phyloP scores from a whole-genome alignment of 1,284 basidiomycete species.

The Prillingera fragicola region DNA sequence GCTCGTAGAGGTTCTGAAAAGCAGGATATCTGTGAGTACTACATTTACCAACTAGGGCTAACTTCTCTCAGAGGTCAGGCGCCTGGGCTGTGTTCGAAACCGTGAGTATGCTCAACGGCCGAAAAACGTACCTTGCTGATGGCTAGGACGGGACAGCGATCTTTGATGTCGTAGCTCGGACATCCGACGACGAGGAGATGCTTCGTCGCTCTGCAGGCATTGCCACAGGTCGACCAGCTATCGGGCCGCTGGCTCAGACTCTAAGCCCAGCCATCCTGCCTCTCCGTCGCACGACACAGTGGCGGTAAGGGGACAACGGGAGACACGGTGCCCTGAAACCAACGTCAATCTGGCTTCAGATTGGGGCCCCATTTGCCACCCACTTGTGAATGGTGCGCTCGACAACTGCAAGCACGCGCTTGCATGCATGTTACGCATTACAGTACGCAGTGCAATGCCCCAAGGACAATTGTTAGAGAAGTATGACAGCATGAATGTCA shows the following conservation, averaged over 20 bases:
- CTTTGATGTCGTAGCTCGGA: slow-evolving; percentile 32
- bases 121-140: not conserved
- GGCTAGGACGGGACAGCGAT: slow-evolving; percentile 34
- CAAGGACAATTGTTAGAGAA: not conserved
- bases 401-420: not conserved
- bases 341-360: too few species aligned
- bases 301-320: not conserved
- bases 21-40: slow-evolving; percentile 33
- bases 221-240: slow-evolving; percentile 26
- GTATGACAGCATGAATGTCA: too few species aligned
- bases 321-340: not conserved
- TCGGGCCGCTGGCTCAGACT: slow-evolving; percentile 30
- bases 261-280: slow-evolving; percentile 22
- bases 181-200: slow-evolving; percentile 29
- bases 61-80: slow-evolving; percentile 25
- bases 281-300: not conserved
- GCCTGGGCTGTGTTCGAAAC: slow-evolving; percentile 45
- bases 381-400: too few species aligned
- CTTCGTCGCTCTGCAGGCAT: slow-evolving; percentile 27
- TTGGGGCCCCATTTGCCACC: too few species aligned
- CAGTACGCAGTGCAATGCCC: not conserved
- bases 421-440: not conserved
- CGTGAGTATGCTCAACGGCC: slow-evolving; percentile 30
- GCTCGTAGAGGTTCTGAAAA: slow-evolving; percentile 44
- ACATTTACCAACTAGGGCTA: not conserved